Percentiles rank a stretch among this genome's conserved stretches.
phyloP scores from a whole-genome alignment of 169 alveolate species.

The Cryptosporidium ubiquitum region DNA sequence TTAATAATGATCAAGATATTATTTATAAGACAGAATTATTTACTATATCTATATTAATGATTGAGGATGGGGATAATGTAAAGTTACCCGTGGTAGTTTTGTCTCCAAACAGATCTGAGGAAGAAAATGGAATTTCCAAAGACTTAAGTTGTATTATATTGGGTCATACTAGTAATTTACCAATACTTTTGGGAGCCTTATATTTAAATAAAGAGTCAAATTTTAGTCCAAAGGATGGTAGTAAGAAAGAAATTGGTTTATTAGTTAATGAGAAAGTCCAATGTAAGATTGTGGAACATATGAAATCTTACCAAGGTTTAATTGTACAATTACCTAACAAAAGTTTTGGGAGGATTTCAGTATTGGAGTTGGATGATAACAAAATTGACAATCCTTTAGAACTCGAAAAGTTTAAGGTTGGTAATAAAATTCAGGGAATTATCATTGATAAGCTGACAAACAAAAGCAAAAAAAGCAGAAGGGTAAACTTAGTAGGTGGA shows the following conservation, averaged over 20 bases:
- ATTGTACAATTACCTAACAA: conserved; percentile 33
- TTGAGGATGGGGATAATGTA: background rate
- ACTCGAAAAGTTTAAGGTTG: conserved; percentile 23
- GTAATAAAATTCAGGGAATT: conserved; percentile 2
- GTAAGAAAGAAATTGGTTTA: background rate
- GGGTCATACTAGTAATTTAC: background rate
- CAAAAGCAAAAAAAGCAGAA: background rate
- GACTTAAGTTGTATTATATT: background rate
- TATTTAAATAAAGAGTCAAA: background rate
- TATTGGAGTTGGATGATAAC: conserved; percentile 54
- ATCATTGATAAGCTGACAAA: background rate
- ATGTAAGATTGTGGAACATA: conserved; percentile 33
- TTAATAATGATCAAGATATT: background rate
- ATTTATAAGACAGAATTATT: background rate
- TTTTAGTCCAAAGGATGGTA: background rate
- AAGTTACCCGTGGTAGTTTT: background rate
- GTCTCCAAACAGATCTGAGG: background rate
- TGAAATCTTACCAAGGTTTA: conserved; percentile 43
- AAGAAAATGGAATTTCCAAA: background rate
- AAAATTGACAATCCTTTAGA: conserved; percentile 17
- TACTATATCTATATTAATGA: background rate
- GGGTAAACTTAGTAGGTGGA: background rate
- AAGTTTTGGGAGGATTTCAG: conserved; percentile 51
- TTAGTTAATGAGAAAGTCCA: background rate
- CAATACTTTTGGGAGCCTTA: background rate